Evolutionary conservation across 306 rosid species (phyloP), one percentile per base, ranked within the genome.

Genomic region (Castanospermum australe): DNA sequence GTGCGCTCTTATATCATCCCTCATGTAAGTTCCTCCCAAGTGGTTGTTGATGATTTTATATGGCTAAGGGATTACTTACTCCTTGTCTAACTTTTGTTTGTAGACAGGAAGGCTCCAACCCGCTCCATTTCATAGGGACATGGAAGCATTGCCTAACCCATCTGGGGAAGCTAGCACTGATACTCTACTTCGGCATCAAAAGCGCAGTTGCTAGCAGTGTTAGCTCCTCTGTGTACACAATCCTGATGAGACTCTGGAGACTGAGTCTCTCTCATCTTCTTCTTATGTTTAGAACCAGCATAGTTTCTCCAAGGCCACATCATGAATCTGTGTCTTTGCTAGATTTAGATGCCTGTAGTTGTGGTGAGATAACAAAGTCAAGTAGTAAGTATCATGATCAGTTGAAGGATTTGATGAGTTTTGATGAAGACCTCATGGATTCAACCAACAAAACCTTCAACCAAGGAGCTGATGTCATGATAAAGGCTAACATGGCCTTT

Each of bases 111-210:
- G 83, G 80, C 72, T 60, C 66, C 79, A 84, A 55, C 67, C 41
- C 62, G 79, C 62, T 54, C 86, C 68, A 5, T 18, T 78, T 52
- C 85, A 45, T 14, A 70, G 21, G 0, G 89, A 91, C 92, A 79
- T 93, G 94, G 96, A 93, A 84, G 94, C 92, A 18, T 60, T 86
- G 75, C 97, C 97, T 33, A 88, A 85, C 81, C 89, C 52, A 12
- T 84, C 72, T 56, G 96, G 90, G 48, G 96, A 91, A 85, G 55
- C 74, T 30, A 86, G 72, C 21, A 73, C 88, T 0, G 96, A 91
- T n/a, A 10, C 65, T 45, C 87, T 93, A 62, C 94, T 93, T 25
- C 90, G 93, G 78, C 83, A 65, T 52, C 74, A 91, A 71, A 93
- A 86, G 84, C 97, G 93, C 75, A 89, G 48, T 70, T 91, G 94